Evolutionary conservation across 1,284 basidiomycete genomes (phyloP).

Genomic region (Boletus holoroseus): DNA sequence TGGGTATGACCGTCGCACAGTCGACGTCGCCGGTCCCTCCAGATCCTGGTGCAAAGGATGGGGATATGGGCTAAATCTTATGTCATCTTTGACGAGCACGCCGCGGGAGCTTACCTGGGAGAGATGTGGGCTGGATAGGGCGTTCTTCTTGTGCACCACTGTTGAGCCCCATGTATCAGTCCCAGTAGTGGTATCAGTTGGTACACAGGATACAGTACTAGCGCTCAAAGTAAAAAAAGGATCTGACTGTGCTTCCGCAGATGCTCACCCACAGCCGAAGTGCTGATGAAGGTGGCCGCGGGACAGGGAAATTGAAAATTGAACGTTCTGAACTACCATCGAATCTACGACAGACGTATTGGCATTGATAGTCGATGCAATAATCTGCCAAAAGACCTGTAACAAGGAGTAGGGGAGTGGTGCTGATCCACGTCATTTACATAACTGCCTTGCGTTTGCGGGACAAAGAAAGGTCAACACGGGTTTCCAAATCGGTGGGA

Average conservation of each 20-base stretch:
- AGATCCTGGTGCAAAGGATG: constrained; percentile 67
- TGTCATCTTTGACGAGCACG: not conserved
- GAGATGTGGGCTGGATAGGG: not conserved
- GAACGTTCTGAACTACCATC: not conserved
- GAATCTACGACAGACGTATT: not conserved
- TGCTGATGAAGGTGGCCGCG: not conserved
- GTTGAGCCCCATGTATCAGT: constrained; percentile 7
- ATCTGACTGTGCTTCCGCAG: not conserved
- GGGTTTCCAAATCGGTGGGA: too few species aligned
- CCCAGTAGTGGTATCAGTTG: constrained; percentile 2
- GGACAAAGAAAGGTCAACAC: too few species aligned
- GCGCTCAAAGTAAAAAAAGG: not conserved
- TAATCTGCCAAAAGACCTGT: not conserved
- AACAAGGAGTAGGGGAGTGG: not conserved
- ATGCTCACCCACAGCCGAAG: not conserved
- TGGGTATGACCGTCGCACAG: constrained; percentile 32
- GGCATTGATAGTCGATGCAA: not conserved
- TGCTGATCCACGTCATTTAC: too few species aligned
- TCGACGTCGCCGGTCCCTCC: constrained; percentile 43
- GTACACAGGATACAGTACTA: constrained; percentile 7
- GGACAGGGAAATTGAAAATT: not conserved
- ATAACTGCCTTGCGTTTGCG: too few species aligned
- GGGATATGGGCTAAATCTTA: constrained; percentile 57
- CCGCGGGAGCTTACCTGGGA: not conserved
- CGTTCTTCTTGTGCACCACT: constrained; percentile 2